Base-by-base conservation (phyloP, 2,329 filamentous ascomycete species). In the Anisogramma anomala region DNA sequence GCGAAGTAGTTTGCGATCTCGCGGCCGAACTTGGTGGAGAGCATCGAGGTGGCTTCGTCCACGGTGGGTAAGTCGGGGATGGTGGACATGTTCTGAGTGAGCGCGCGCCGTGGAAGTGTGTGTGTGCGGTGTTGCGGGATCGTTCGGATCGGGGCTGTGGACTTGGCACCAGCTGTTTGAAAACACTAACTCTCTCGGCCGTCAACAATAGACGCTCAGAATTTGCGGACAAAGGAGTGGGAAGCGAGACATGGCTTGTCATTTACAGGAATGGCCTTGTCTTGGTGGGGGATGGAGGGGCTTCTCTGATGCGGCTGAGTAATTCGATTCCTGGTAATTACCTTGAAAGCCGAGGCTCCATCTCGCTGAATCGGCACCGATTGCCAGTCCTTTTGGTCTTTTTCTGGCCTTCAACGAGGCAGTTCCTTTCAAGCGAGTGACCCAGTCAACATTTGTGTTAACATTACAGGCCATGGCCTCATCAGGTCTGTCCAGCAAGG, bases 1-100 rank as follows among this genome's bases (percentile, higher is more conserved):
- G 82, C 77, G 62, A 88, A 91, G 72, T 91, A 91, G 63, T 89
- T 91, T 56, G 80, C 73, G 47, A 84, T 69, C 62, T 89, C 84
- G 50, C 74, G 79, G 60, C 84, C 84, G 62, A 87, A 89, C 56
- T 80, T 84, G 45, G 75, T 69, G 52, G 78, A 76, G 53, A 91
- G 68, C 77, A 86, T 85, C 10, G 72, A 76, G 59, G 70, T 64
- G 60, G 73, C 61, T 59, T 62, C 59, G 46, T 57, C 55, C 48
- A 70, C 60, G 36, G 57, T 49, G 41, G 66, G 60, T 42, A 68
- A 60, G 50, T 66, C 61, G 42, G 71, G 70, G 25, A 63, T 58
- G 45, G 50, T 37, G 8, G 45, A 45, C 34, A 45, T 33, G 10
- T 22, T 43, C 22, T 39, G 6, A 3, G 11, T 6, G n/a, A n/a